Evolutionary conservation across 106 monocot genomes (phyloP), one percentile per base, ranked within the genome.

Genomic region (Dendrobium officinale): DNA sequence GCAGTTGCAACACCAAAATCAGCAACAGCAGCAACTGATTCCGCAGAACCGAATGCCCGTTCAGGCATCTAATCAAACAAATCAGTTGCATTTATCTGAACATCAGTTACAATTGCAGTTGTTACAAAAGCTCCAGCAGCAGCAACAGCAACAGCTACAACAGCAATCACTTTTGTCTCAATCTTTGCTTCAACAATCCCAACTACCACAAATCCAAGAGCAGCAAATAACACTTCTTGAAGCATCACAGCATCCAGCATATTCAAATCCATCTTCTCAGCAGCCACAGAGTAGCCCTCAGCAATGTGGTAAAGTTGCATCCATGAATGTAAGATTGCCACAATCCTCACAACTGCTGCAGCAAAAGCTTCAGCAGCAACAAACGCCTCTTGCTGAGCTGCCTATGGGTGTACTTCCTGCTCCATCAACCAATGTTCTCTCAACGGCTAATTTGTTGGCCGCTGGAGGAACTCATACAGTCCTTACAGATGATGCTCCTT

Each of bases 101-200:
- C 90, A 91, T 49, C 93, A 90, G 77, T 73, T 90, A 78, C 92
- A 93, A 58, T 66, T 91, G 42, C 88, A 95, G 61, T 64, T 85
- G 66, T 78, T 89, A 16, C 96, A 92, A 79, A 92, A 89, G 64
- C 87, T 94, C 77, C 89, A 92, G 77, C 85, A 86, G 27, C 87
- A 90, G 44, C 77, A 78, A n/a, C 87, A 90, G 44, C 77, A 78
- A n/a, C 81, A 81, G 43, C 80, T 79, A 22, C 84, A 86, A 44
- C 86, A 95, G 43, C 90, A 90, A 29, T 83, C 90, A 0, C 68
- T 84, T 37, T 80, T 89, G 20, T 78, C 82, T 75, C 95, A 90
- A 44, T 42, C 92, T 0, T 56, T 72, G 27, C 58, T 79, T 37
- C 90, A 89, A 78, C 85, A 82, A 73, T 68, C 86, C 61, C 92